Conservation (phyloP, 768 basidiomycete species). For the Rhizopogon vesiculosus region DNA sequence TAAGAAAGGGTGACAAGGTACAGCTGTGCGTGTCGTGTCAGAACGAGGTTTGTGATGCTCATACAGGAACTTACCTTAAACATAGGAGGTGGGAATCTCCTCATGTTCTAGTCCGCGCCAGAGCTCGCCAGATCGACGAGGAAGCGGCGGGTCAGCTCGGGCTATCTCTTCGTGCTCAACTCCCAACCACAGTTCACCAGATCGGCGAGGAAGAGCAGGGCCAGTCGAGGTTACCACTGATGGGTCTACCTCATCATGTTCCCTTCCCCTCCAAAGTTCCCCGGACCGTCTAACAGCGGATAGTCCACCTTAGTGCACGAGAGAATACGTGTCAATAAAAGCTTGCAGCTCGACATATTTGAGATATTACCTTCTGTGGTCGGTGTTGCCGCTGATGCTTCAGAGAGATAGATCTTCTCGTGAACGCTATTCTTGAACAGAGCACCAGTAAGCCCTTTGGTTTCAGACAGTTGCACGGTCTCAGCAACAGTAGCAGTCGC, state of each 20-base stretch:
- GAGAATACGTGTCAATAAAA: not conserved
- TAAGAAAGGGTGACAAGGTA: no score
- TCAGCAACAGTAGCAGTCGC: not conserved
- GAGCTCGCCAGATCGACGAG: not conserved
- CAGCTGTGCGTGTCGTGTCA: not conserved
- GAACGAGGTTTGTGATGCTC: not conserved
- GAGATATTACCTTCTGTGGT: not conserved
- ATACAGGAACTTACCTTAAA: not conserved
- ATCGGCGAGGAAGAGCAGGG: not conserved
- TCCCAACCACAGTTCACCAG: not conserved
- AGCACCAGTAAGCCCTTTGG: slow-evolving; percentile 2
- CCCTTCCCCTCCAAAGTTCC: not conserved
- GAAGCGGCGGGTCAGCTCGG: not conserved
- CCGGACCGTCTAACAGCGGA: not conserved
- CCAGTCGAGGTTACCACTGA: not conserved
- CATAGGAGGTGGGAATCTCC: not conserved
- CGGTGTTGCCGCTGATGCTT: not conserved
- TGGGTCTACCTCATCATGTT: not conserved
- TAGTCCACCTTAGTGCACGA: not conserved
- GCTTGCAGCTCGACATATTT: not conserved
- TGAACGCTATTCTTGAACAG: slow-evolving; percentile 18
- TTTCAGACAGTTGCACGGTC: no score
- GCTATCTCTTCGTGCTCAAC: not conserved
- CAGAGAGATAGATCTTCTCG: slow-evolving; percentile 11
- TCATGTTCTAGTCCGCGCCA: not conserved